Percentiles rank a stretch among this genome's conserved stretches.
phyloP scores from a whole-genome alignment of 2,329 filamentous ascomycete genomes.

The Diaporthe eres region DNA sequence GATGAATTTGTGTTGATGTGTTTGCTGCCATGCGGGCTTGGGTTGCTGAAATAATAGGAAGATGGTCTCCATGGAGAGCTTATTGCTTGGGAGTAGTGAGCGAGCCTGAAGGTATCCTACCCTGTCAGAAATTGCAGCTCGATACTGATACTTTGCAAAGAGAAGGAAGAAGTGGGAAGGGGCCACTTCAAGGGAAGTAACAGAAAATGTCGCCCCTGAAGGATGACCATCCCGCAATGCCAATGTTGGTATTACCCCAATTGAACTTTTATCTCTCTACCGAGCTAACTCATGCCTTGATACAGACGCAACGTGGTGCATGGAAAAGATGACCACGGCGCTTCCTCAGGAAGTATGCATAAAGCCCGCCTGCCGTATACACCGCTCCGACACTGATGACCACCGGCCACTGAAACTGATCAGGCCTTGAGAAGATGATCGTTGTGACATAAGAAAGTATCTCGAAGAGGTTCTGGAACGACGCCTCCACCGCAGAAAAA shows the following conservation, averaged over 20 bases:
- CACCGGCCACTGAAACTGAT: conserved; percentile 75
- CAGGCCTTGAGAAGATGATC: conserved; percentile 73
- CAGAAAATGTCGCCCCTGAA: not conserved
- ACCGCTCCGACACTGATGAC: conserved; percentile 70
- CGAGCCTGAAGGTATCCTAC: too few species aligned
- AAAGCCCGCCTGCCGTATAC: conserved; percentile 62
- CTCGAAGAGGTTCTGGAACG: conserved; percentile 79
- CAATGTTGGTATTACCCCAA: not conserved
- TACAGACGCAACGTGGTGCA: conserved; percentile 47
- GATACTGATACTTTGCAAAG: too few species aligned
- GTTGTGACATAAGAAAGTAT: conserved; percentile 76
- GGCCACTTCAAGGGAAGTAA: not conserved
- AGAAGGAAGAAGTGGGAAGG: too few species aligned
- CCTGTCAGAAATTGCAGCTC: too few species aligned
- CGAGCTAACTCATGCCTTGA: conserved; percentile 1
- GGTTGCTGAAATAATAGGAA: too few species aligned
- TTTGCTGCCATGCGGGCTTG: too few species aligned
- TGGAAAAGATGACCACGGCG: conserved; percentile 74
- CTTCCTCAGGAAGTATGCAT: conserved; percentile 69
- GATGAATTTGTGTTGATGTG: too few species aligned
- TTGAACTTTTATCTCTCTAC: not conserved
- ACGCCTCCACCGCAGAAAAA: conserved; percentile 78
- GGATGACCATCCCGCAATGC: not conserved
- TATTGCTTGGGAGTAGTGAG: too few species aligned
- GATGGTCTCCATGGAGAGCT: too few species aligned